A percentile compares a stretch with the other conserved stretches of the same genome.
These are phyloP conservation scores for Sugiyamaella paludigena DNA, from an alignment of 1,139 yeast species.

Conservation along the genomic window DNA sequence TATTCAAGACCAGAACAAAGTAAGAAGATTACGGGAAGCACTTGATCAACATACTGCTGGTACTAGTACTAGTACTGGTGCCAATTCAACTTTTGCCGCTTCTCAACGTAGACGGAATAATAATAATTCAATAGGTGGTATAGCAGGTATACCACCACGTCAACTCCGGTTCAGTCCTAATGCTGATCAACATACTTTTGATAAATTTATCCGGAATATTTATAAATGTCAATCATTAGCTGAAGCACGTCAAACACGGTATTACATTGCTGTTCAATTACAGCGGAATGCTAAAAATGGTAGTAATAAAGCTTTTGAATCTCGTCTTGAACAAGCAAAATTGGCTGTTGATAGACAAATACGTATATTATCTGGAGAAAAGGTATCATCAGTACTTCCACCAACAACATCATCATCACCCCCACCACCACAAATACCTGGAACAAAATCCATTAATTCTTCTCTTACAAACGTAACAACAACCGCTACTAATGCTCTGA, in stretches of 20 bases:
- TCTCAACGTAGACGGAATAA: not conserved
- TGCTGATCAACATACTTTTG: conserved; percentile 42
- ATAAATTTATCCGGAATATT: conserved; percentile 44
- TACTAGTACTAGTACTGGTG: conserved; percentile 1
- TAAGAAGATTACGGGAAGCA: conserved; percentile 66
- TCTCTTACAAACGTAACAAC: not conserved
- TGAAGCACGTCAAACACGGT: conserved; percentile 46
- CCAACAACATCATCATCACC: not conserved
- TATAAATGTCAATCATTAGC: conserved; percentile 38
- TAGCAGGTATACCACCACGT: not conserved
- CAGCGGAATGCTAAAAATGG: conserved; percentile 28
- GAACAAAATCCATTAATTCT: not conserved
- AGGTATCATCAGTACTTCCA: not conserved
- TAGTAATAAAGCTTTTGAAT: conserved; percentile 24
- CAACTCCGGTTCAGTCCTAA: conserved; percentile 29
- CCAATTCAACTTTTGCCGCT: conserved; percentile 3
- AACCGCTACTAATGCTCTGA: not conserved
- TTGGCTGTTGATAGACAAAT: conserved; percentile 30
- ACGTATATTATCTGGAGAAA: conserved; percentile 29
- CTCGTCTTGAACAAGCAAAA: conserved; percentile 33
- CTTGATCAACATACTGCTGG: conserved; percentile 58
- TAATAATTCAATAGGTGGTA: conserved; percentile 5
- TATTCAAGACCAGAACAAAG: conserved; percentile 73
- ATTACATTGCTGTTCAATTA: conserved; percentile 44
- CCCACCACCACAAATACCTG: not conserved